Percentiles rank a stretch among this genome's conserved stretches.
These are phyloP conservation scores for Geotrichum carabidarum DNA, from an alignment of 1,139 yeast genomes.

Conservation along the genomic window DNA sequence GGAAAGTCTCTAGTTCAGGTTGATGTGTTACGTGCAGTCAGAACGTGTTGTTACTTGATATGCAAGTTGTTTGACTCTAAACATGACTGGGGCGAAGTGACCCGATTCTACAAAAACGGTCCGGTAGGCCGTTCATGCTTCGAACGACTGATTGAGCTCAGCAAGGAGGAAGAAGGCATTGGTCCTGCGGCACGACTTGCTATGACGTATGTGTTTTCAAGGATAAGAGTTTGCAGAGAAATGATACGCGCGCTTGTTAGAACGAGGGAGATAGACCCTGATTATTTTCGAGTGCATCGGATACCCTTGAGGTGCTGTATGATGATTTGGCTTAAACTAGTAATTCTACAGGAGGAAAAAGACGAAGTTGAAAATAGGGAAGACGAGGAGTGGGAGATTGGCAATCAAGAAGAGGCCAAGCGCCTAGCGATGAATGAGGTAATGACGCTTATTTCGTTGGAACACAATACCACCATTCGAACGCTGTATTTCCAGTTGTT, in stretches of 20 bases:
- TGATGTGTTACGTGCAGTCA: conserved; percentile 13
- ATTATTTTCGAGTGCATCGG: conserved; percentile 16
- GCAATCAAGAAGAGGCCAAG: conserved; percentile 1
- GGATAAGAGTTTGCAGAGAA: conserved; percentile 8
- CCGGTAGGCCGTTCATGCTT: conserved; percentile 8
- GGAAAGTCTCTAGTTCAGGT: neutral
- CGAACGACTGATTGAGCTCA: conserved; percentile 11
- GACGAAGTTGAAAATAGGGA: neutral
- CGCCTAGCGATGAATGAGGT: conserved; percentile 9
- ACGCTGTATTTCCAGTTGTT: conserved; percentile 18
- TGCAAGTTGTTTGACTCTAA: conserved; percentile 19
- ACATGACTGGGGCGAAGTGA: conserved; percentile 13
- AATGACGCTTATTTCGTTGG: conserved; percentile 17
- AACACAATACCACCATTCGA: conserved; percentile 20
- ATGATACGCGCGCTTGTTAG: conserved; percentile 10
- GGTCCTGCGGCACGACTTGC: conserved; percentile 18
- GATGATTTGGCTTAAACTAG: conserved; percentile 19
- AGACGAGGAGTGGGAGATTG: neutral
- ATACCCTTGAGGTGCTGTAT: conserved; percentile 18
- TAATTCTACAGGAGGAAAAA: conserved; percentile 10
- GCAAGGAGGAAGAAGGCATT: conserved; percentile 15
- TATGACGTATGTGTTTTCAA: conserved; percentile 16
- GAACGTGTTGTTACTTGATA: conserved; percentile 18
- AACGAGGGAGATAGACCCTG: conserved; percentile 10
- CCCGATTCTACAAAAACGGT: conserved; percentile 1